Evolutionary conservation across 2,329 filamentous ascomycete genomes (phyloP), one percentile per base, ranked within the genome.

Genomic region (Metarhizium rileyi): DNA sequence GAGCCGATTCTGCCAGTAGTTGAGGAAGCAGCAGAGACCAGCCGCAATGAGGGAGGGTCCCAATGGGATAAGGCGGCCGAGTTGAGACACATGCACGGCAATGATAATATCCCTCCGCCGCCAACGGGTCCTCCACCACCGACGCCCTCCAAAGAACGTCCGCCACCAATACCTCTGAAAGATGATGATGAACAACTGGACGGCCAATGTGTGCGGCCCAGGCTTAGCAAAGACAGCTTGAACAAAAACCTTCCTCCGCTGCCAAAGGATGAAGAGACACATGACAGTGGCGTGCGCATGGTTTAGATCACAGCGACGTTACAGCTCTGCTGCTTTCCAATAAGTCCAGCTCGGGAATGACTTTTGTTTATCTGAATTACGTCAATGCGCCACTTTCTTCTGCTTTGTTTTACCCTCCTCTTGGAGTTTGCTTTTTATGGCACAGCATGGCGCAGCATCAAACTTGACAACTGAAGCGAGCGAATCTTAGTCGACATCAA

Each of bases 21-120:
- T 6, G 87, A 95, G 57, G 91, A 97, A 67, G 85, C 82, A n/a
- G 86, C 82, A 5, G 91, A 96, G 65, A 83, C 76, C 48, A 80
- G 78, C 59, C 74, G 73, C 22, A 69, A 70, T 51, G 78, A 76
- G 44, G 63, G 42, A 5, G 20, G n/a, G 7, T 35, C 51, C n/a
- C 20, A 25, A 4, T 46, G 48, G 51, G 71, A 72, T 1, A 52
- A n/a, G n/a, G n/a, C n/a, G 63, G 28, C 73, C 72, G 3, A 71
- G 74, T n/a, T n/a, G 0, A 66, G 66, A 18, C 41, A 51, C n/a
- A 52, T 44, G 28, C 49, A 41, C 1, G 44, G 40, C 16, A 75
- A 72, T 52, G 61, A 66, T 50, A 50, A 44, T 36, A 55, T 57
- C 38, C 53, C 59, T 10, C 57, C 64, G 4, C 72, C 74, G 8